Percentiles rank a stretch among this genome's conserved stretches.
These are phyloP conservation scores for Penicillium sp. DNA, from an alignment of 2,329 filamentous ascomycete species.

Conservation along the genomic window DNA sequence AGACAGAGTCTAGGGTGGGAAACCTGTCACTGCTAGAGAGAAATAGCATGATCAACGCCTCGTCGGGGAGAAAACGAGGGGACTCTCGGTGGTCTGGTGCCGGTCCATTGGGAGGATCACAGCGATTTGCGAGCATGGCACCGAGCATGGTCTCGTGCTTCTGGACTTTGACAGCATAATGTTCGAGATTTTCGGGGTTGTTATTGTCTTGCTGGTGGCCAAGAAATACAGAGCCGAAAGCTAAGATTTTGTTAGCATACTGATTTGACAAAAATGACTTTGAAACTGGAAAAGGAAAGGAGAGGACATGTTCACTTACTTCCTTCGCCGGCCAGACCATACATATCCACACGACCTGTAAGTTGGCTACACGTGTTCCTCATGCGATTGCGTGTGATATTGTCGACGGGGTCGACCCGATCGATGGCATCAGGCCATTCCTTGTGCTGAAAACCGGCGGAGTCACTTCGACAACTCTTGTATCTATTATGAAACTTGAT, in stretches of 20 bases:
- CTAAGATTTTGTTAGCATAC: slow-evolving; percentile 11
- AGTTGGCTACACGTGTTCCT: slow-evolving; percentile 11
- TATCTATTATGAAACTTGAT: neutral
- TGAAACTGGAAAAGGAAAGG: neutral
- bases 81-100: slow-evolving; percentile 7
- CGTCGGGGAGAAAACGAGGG: slow-evolving; percentile 26
- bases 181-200: slow-evolving; percentile 4
- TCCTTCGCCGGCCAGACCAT: slow-evolving; percentile 23
- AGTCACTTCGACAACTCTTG: slow-evolving; percentile 6
- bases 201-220: slow-evolving; percentile 17
- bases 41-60: slow-evolving; percentile 32
- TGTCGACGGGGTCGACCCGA: neutral
- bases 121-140: neutral
- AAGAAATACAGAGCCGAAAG: slow-evolving; percentile 24
- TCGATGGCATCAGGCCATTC: slow-evolving; percentile 1
- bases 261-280: neutral
- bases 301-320: slow-evolving; percentile 13
- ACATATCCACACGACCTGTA: slow-evolving; percentile 13
- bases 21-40: slow-evolving; percentile 29
- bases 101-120: slow-evolving; percentile 6
- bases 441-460: slow-evolving; percentile 3
- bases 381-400: neutral
- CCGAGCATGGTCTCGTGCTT: slow-evolving; percentile 12
- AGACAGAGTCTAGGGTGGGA: slow-evolving; percentile 32
- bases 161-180: slow-evolving; percentile 29